A percentile compares a stretch with the other conserved stretches of the same genome.
Evolutionary conservation across 257 asterid genomes (phyloP).

Genomic region (Linderniella brevidens): DNA sequence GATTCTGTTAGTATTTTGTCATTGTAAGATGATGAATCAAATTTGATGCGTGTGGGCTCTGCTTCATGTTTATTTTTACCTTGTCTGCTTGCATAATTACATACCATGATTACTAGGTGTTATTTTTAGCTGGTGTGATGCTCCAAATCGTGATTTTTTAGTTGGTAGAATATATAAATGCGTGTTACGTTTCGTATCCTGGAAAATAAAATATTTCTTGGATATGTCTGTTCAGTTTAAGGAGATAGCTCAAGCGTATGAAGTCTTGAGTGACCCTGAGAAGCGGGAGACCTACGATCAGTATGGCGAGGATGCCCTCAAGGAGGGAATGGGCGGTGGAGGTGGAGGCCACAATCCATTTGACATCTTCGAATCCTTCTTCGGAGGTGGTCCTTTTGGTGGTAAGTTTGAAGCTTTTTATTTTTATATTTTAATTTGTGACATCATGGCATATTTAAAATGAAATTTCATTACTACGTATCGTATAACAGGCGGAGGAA

Average conservation of each 20-base stretch:
- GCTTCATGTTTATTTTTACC: too few relatives aligned
- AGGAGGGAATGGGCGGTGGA: constrained; percentile 5
- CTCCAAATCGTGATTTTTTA: too few relatives aligned
- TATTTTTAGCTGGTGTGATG: too few relatives aligned
- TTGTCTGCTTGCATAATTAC: too few relatives aligned
- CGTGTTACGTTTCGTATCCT: too few relatives aligned
- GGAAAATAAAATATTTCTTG: too few relatives aligned
- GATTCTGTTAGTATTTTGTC: too few relatives aligned
- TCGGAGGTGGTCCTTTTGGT: neutral
- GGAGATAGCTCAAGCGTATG: constrained; percentile 4
- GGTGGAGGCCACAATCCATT: neutral
- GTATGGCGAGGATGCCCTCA: constrained; percentile 5
- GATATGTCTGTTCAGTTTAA: neutral
- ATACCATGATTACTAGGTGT: too few relatives aligned
- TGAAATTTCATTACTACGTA: neutral
- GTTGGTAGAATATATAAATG: too few relatives aligned
- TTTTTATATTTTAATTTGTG: neutral
- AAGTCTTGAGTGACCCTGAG: neutral
- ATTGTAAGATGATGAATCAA: too few relatives aligned
- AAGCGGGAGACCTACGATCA: constrained; percentile 1
- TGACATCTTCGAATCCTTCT: neutral
- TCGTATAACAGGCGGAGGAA: neutral
- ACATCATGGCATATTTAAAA: neutral
- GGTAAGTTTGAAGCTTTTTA: neutral
- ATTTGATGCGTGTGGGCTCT: too few relatives aligned